Evolutionary conservation across 1,284 basidiomycete genomes (phyloP).

Genomic region (Grifola frondosa): DNA sequence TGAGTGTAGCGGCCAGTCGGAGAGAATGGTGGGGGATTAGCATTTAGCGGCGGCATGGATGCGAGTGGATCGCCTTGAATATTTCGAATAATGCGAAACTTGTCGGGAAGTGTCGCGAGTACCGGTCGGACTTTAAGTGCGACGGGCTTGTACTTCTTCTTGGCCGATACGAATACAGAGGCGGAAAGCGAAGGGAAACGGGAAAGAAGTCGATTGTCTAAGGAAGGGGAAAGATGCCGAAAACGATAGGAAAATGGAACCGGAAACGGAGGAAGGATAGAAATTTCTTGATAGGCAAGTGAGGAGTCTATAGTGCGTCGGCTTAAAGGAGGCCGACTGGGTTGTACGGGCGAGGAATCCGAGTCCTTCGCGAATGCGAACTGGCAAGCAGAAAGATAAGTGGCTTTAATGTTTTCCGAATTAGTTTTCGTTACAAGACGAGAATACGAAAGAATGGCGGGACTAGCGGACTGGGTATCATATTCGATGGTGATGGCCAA

Average conservation of each 20-base stretch:
- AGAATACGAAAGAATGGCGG: too few relatives aligned
- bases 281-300: slow-evolving; percentile 2
- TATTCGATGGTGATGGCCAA: slow-evolving; percentile 6
- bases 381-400: slow-evolving; percentile 11
- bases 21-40: slow-evolving; percentile 26
- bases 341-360: too few relatives aligned
- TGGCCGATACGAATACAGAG: slow-evolving; percentile 3
- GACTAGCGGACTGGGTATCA: too few relatives aligned
- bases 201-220: slow-evolving; percentile 4
- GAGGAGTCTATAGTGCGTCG: slow-evolving; percentile 9
- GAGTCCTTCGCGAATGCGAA: too few relatives aligned
- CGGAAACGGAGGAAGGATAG: neutral
- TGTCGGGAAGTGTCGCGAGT: slow-evolving; percentile 23
- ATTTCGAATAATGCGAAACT: slow-evolving; percentile 33
- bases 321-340: slow-evolving; percentile 1
- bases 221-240: neutral
- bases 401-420: slow-evolving; percentile 1
- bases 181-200: neutral
- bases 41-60: slow-evolving; percentile 26
- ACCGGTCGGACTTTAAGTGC: slow-evolving; percentile 31
- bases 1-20: slow-evolving; percentile 33
- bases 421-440: too few relatives aligned
- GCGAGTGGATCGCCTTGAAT: slow-evolving; percentile 35
- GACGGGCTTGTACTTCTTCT: slow-evolving; percentile 40
- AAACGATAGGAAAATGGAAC: neutral